phyloP scores from a whole-genome alignment of 2,329 filamentous ascomycete species.

The Phialophora verrucosa region DNA sequence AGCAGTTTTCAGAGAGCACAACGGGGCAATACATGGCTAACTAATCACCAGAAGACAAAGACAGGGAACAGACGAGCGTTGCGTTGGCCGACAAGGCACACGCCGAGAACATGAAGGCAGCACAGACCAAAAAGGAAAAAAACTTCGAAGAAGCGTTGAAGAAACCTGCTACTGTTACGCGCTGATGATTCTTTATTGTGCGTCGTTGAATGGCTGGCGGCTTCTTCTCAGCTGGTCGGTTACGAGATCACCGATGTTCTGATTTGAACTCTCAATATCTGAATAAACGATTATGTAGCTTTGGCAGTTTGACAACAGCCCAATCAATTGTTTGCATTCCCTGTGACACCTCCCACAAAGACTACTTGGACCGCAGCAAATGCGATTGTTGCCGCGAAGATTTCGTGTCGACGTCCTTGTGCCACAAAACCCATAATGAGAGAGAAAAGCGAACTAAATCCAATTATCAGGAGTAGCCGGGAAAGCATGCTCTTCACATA shows the following conservation, averaged over 20 bases:
- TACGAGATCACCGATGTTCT: not conserved
- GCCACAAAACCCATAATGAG: slow-evolving; percentile 17
- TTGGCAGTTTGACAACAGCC: not conserved
- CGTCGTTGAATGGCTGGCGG: not conserved
- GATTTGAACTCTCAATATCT: not conserved
- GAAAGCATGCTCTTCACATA: slow-evolving; percentile 13
- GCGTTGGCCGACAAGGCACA: not conserved
- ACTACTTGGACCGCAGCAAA: slow-evolving; percentile 16
- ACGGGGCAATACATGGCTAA: not conserved
- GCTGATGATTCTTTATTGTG: not conserved
- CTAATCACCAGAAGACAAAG: not conserved
- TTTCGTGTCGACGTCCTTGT: slow-evolving; percentile 12
- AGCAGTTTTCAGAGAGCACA: not conserved
- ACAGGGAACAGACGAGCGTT: not conserved
- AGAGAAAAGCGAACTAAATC: slow-evolving; percentile 16
- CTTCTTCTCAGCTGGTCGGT: not conserved
- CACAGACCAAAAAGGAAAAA: not conserved
- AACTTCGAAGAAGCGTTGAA: not conserved
- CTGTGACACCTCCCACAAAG: slow-evolving; percentile 15
- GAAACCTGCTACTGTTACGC: not conserved
- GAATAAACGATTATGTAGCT: not conserved
- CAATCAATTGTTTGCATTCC: not conserved
- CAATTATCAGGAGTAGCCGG: slow-evolving; percentile 20
- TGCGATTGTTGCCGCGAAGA: slow-evolving; percentile 22
- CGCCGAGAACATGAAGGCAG: not conserved